Conservation (phyloP, 2,329 filamentous ascomycete genomes). For the Coccinonectria pachysandricola region DNA sequence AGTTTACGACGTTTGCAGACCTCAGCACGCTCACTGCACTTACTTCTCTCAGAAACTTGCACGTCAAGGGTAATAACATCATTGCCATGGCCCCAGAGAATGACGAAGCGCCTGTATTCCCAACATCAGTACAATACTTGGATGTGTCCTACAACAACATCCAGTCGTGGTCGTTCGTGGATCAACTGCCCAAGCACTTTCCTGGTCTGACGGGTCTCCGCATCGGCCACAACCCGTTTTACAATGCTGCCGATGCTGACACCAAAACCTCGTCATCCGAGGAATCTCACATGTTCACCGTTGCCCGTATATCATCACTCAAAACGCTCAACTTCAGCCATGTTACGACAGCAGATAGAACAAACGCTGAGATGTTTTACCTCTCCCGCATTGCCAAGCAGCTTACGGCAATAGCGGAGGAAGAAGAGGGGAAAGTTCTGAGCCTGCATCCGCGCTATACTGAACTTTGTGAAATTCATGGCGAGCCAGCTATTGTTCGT, state of each 20-base stretch:
- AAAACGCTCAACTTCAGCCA: slow-evolving; percentile 62
- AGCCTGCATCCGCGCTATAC: slow-evolving; percentile 59
- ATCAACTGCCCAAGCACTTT: slow-evolving; percentile 55
- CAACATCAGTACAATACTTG: slow-evolving; percentile 48
- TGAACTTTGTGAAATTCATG: slow-evolving; percentile 67
- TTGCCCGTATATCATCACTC: slow-evolving; percentile 62
- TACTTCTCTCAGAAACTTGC: slow-evolving; percentile 43
- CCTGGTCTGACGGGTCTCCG: slow-evolving; percentile 67
- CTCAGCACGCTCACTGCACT: slow-evolving; percentile 44
- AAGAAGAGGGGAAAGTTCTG: slow-evolving; percentile 44
- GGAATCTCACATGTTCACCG: slow-evolving; percentile 80
- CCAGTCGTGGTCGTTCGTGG: slow-evolving; percentile 61
- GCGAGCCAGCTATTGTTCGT: slow-evolving; percentile 55
- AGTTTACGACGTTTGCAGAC: slow-evolving; percentile 49
- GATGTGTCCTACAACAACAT: slow-evolving; percentile 67
- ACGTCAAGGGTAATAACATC: slow-evolving; percentile 73
- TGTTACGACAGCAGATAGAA: slow-evolving; percentile 63
- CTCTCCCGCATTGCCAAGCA: slow-evolving; percentile 73
- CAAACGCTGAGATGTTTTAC: slow-evolving; percentile 90
- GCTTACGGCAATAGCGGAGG: slow-evolving; percentile 48
- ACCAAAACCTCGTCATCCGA: slow-evolving; percentile 48
- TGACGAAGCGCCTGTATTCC: slow-evolving; percentile 35
- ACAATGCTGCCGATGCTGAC: slow-evolving; percentile 38
- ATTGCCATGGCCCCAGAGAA: slow-evolving; percentile 25
- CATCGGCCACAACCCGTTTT: slow-evolving; percentile 79